Conservation (phyloP, 306 rosid genomes). For the Prunus armeniaca region DNA sequence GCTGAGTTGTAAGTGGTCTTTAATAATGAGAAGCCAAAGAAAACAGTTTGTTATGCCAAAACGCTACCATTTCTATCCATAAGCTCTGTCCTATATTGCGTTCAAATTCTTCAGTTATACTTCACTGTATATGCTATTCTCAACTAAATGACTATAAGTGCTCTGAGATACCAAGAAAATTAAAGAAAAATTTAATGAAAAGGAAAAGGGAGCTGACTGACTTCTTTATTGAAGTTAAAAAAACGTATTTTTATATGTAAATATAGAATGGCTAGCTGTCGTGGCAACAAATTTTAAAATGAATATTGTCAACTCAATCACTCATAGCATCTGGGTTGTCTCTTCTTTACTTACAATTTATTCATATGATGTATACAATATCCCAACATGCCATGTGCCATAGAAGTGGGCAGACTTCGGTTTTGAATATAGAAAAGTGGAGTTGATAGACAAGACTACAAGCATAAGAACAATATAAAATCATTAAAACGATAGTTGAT, state of each 20-base stretch:
- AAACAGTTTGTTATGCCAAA: too few relatives aligned
- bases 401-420: neutral
- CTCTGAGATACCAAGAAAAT: neutral
- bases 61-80: too few relatives aligned
- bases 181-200: neutral
- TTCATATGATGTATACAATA: neutral
- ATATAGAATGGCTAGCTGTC: too few relatives aligned
- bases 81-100: too few relatives aligned
- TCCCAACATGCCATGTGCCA: neutral
- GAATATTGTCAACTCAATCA: neutral
- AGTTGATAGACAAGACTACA: neutral
- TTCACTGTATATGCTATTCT: too few relatives aligned
- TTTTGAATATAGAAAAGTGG: neutral
- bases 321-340: neutral
- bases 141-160: neutral
- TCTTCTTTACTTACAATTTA: neutral
- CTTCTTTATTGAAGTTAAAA: neutral
- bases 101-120: too few relatives aligned
- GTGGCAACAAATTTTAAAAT: neutral
- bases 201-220: neutral
- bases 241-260: too few relatives aligned
- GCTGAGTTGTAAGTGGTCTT: too few relatives aligned
- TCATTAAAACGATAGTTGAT: neutral
- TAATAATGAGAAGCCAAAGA: too few relatives aligned
- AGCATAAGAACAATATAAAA: neutral